Base-by-base conservation (phyloP, 441 rosid genomes). In the Brassica balearica region DNA sequence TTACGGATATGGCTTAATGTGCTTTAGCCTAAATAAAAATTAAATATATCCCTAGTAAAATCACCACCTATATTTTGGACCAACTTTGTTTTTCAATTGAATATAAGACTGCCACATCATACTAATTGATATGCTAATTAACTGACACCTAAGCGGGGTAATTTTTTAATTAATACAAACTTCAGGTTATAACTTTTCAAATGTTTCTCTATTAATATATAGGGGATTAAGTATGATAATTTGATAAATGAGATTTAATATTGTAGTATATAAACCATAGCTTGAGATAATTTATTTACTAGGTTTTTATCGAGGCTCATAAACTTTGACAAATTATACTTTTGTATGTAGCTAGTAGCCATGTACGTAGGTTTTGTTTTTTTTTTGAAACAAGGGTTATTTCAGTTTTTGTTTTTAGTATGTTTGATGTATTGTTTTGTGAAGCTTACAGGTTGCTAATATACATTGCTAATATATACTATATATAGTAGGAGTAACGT, bases 351-450 rank as follows among this genome's bases (percentile, higher is more conserved):
- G 27, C 27, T 25, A 25, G 27, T 25, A 25, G 32, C 32, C 32
- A 27, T 27, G 32, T 25, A 25, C 27, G 27, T 27, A 32, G 38
- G 38, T 32, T 32, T 32, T 32, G 7, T 32, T 32, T 32, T 32
- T 32, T 12, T 38, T 38, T 38, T 38, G n/a, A 43, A 43, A 10
- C 51, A 43, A 43, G 51, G 51, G 15, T 5, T 48, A 53, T 58
- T 20, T 22, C 63, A 60, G 15, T 60, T 60, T 60, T 60, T 60
- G 32, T 59, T 22, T 23, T 59, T 58, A 58, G 29, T 58, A 9
- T 15, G 59, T 43, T 36, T 32, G n/a, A 43, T 43, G 51, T 43
- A 43, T 43, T 11, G 51, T 11, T 10, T 43, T 10, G 51, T 43
- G 51, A 10, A 43, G n/a, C 48, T 41, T 41, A 10, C 48, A 41